These are phyloP conservation scores for Naganishia liquefaciens DNA, from an alignment of 1,284 basidiomycete species.

Conservation along the genomic window DNA sequence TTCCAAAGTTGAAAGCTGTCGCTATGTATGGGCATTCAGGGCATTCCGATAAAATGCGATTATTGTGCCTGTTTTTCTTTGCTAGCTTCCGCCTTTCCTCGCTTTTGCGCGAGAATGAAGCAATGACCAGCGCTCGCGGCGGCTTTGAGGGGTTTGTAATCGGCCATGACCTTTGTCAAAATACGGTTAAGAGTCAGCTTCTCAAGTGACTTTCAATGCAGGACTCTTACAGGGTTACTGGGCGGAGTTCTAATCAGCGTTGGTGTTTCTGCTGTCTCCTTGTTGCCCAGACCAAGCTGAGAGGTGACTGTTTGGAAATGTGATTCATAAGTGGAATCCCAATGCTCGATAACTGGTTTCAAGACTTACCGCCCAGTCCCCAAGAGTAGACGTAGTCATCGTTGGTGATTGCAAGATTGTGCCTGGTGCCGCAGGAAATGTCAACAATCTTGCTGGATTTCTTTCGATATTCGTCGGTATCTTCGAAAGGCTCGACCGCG, in stretches of 20 bases:
- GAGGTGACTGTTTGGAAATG: constrained; percentile 42
- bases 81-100: background rate
- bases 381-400: constrained; percentile 80
- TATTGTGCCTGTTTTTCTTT: background rate
- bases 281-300: constrained; percentile 57
- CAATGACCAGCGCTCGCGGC: constrained; percentile 26
- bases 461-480: constrained; percentile 64
- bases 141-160: constrained; percentile 27
- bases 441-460: constrained; percentile 55
- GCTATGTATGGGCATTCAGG: too few species aligned
- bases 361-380: constrained; percentile 69
- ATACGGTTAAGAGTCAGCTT: background rate
- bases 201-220: background rate
- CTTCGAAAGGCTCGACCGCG: constrained; percentile 50
- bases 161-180: constrained; percentile 18
- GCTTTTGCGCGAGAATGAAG: constrained; percentile 26
- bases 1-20: too few species aligned
- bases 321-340: background rate
- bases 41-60: too few species aligned
- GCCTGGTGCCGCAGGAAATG: constrained; percentile 73
- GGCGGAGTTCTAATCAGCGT: constrained; percentile 64
- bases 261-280: constrained; percentile 61
- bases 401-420: constrained; percentile 76
- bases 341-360: background rate
- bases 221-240: constrained; percentile 58